A percentile compares a stretch with the other conserved stretches of the same genome.
These are phyloP conservation scores for Amanita thiersii DNA, from an alignment of 768 basidiomycete species.

Conservation along the genomic window DNA sequence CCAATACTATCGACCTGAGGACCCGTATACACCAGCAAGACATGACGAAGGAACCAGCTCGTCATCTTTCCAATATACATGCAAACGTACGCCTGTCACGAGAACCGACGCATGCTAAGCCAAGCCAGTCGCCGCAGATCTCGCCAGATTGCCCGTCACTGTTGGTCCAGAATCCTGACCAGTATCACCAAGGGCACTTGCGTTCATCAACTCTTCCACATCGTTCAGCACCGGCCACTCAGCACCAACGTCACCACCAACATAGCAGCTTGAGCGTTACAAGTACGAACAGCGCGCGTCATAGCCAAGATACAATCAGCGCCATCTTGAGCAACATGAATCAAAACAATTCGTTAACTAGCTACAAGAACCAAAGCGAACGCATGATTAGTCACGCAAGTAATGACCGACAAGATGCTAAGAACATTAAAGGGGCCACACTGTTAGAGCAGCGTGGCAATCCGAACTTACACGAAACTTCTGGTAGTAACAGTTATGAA, in stretches of 20 bases:
- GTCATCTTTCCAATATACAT: conserved; percentile 12
- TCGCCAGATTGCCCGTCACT: conserved; percentile 9
- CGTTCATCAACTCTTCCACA: conserved; percentile 39
- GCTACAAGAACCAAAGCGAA: conserved; percentile 7
- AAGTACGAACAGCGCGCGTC: conserved; percentile 3
- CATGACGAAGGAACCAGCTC: background rate
- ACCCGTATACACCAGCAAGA: conserved; percentile 7
- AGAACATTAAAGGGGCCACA: conserved; percentile 5
- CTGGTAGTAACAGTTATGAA: conserved; percentile 16
- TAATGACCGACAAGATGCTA: conserved; percentile 3
- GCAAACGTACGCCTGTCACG: conserved; percentile 20
- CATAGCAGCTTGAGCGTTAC: conserved; percentile 42
- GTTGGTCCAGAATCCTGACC: conserved; percentile 14
- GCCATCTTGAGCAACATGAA: conserved; percentile 6
- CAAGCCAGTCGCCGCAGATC: conserved; percentile 1
- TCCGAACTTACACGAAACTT: conserved; percentile 2
- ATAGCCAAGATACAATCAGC: conserved; percentile 8
- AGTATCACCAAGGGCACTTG: conserved; percentile 28
- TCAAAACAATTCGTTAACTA: background rate
- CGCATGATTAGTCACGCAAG: conserved; percentile 5
- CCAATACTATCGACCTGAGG: conserved; percentile 11
- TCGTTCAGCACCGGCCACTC: conserved; percentile 21
- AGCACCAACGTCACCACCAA: conserved; percentile 33
- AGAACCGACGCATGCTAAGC: conserved; percentile 10
- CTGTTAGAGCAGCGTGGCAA: conserved; percentile 5